A percentile compares a stretch with the other conserved stretches of the same genome.
Evolutionary conservation across 1,284 basidiomycete genomes (phyloP).

Genomic region (Earliella scabrosa): DNA sequence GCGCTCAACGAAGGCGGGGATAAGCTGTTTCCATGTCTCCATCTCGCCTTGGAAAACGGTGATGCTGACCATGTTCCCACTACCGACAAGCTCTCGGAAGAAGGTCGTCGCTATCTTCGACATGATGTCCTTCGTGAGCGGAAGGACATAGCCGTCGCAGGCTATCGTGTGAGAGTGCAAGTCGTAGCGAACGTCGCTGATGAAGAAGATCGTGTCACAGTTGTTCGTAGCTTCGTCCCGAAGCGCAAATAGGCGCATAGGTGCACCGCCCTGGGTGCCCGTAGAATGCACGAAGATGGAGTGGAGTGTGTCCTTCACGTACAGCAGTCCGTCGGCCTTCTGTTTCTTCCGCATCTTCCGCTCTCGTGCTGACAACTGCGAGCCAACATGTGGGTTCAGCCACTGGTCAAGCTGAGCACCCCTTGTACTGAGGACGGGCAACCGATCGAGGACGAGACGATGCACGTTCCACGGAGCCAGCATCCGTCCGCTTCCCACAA

Average conservation of each 20-base stretch:
- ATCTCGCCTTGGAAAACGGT: conserved; percentile 34
- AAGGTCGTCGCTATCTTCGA: not conserved
- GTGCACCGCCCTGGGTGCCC: conserved; percentile 7
- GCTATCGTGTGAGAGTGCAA: conserved; percentile 47
- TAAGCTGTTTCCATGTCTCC: conserved; percentile 48
- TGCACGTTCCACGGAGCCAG: conserved; percentile 46
- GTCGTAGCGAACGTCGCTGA: conserved; percentile 49
- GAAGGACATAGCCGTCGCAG: conserved; percentile 47
- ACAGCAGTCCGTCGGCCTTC: not conserved
- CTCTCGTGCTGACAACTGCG: conserved; percentile 40
- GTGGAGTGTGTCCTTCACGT: conserved; percentile 38
- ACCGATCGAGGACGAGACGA: conserved; percentile 41
- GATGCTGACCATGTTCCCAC: conserved; percentile 16
- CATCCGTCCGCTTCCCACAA: conserved; percentile 22
- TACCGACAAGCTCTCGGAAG: conserved; percentile 4
- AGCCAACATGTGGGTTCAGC: conserved; percentile 36
- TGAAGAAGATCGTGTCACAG: conserved; percentile 42
- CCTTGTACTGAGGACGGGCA: conserved; percentile 36
- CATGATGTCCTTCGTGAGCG: conserved; percentile 30
- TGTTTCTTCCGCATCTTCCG: conserved; percentile 16
- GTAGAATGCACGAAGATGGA: conserved; percentile 30
- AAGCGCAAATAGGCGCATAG: conserved; percentile 36
- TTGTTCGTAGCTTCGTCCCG: conserved; percentile 28
- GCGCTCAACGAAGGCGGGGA: conserved; percentile 53
- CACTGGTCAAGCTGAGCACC: conserved; percentile 25